A percentile compares a stretch with the other conserved stretches of the same genome.
Conservation (phyloP, 768 basidiomycete genomes). For the Rhodotorula diobovata region DNA sequence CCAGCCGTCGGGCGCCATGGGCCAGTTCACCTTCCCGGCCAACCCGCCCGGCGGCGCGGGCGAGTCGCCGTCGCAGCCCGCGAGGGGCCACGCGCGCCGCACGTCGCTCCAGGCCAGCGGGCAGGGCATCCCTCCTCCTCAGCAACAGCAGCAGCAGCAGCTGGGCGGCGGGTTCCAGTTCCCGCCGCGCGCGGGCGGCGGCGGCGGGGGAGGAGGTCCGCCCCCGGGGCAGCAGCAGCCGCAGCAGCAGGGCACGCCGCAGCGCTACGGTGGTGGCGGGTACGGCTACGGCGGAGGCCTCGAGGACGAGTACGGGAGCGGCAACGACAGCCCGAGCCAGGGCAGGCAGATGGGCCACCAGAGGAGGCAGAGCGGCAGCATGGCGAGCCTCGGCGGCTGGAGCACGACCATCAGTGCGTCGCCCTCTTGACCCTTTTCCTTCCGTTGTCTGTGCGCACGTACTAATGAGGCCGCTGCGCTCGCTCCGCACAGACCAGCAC, state of each 20-base stretch:
- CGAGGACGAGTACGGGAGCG: not conserved
- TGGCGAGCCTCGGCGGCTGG: slow-evolving; percentile 69
- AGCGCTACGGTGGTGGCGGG: slow-evolving; percentile 47
- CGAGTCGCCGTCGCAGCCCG: not conserved
- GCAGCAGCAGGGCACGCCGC: not conserved
- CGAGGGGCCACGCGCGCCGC: slow-evolving; percentile 63
- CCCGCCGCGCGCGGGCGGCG: slow-evolving; percentile 13
- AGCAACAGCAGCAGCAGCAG: too few relatives aligned
- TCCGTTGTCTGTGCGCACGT: not conserved
- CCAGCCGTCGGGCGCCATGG: slow-evolving; percentile 33
- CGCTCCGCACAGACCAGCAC: slow-evolving; percentile 9
- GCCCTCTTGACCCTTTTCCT: not conserved
- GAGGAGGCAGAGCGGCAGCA: slow-evolving; percentile 58
- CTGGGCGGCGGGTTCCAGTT: slow-evolving; percentile 28
- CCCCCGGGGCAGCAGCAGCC: slow-evolving; percentile 55
- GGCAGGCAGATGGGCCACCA: slow-evolving; percentile 56
- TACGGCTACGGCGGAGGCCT: not conserved
- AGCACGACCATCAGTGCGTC: slow-evolving; percentile 80
- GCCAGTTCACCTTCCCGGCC: slow-evolving; percentile 25
- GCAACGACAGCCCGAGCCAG: slow-evolving; percentile 62
- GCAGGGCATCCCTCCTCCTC: slow-evolving; percentile 12
- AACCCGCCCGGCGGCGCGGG: not conserved
- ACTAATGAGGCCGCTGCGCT: not conserved
- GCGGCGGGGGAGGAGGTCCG: slow-evolving; percentile 10
- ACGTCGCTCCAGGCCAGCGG: slow-evolving; percentile 68